Evolutionary conservation across 441 rosid genomes (phyloP).

Genomic region (Populus trichocarpa): DNA sequence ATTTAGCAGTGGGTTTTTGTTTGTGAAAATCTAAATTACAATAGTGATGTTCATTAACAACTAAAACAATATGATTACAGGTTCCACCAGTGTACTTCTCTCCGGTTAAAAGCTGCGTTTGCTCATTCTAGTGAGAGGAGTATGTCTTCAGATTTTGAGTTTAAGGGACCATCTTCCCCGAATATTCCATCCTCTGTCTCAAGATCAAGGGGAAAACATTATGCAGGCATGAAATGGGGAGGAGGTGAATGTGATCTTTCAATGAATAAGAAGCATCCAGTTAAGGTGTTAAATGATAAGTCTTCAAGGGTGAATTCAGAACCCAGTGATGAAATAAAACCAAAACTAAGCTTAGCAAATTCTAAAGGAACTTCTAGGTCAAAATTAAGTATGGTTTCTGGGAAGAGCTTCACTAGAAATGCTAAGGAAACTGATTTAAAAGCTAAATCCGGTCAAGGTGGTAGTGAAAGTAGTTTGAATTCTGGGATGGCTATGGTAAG

Average conservation of each 20-base stretch:
- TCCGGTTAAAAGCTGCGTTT: constrained; percentile 42
- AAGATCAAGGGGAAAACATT: constrained; percentile 60
- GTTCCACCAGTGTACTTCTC: constrained; percentile 54
- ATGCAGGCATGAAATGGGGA: constrained; percentile 30
- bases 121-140: constrained; percentile 27
- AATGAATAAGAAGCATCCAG: constrained; percentile 26
- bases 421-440: constrained; percentile 19
- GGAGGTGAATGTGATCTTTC: constrained; percentile 16
- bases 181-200: constrained; percentile 50
- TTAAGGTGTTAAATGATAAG: constrained; percentile 29
- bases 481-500: constrained; percentile 20
- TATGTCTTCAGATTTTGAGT: constrained; percentile 19
- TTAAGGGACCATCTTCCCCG: constrained; percentile 34
- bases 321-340: constrained; percentile 29
- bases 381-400: constrained; percentile 25
- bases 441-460: constrained; percentile 4
- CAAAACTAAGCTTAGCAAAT: constrained; percentile 27
- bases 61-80: constrained; percentile 22
- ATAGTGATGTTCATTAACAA: background rate
- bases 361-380: constrained; percentile 32
- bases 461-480: constrained; percentile 19
- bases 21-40: background rate
- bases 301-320: constrained; percentile 17
- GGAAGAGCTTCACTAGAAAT: constrained; percentile 20
- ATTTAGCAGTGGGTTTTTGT: background rate